Evolutionary conservation across 2,329 filamentous ascomycete genomes (phyloP).

Genomic region (Sclerotinia minor): DNA sequence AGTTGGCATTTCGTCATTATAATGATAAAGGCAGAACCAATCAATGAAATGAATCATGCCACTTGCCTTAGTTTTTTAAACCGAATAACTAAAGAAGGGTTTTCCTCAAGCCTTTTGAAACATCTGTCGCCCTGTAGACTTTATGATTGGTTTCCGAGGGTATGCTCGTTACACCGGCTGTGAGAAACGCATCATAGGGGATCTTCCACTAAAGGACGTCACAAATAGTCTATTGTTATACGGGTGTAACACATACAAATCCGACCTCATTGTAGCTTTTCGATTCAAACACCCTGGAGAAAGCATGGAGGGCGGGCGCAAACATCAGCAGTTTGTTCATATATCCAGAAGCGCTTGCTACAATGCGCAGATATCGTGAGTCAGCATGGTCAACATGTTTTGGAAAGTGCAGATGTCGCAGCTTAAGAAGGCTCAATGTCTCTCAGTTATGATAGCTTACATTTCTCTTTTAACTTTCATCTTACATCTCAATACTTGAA

Average conservation of each 20-base stretch:
- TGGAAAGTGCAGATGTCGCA: not conserved
- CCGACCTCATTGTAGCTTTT: slow-evolving; percentile 11
- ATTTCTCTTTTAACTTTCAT: slow-evolving; percentile 37
- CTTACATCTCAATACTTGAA: too few relatives aligned
- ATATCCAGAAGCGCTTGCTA: not conserved
- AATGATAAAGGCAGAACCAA: slow-evolving; percentile 2
- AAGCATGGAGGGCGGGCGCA: not conserved
- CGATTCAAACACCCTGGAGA: slow-evolving; percentile 8
- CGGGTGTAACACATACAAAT: slow-evolving; percentile 14
- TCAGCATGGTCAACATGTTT: not conserved
- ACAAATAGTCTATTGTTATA: not conserved
- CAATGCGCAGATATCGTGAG: not conserved
- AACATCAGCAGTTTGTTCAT: not conserved
- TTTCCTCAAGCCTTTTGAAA: not conserved
- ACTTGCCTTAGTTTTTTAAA: slow-evolving; percentile 1
- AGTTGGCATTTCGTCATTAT: slow-evolving; percentile 10
- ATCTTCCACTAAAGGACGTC: not conserved
- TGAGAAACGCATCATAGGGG: slow-evolving; percentile 7
- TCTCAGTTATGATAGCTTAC: slow-evolving; percentile 50
- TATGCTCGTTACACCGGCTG: slow-evolving; percentile 3
- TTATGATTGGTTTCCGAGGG: not conserved
- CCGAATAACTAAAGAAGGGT: not conserved
- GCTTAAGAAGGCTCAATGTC: not conserved
- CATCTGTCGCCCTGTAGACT: not conserved
- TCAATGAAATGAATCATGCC: slow-evolving; percentile 9